Base-by-base conservation (phyloP, 371 early-diverging fungal genomes). In the Mucor plumbeus region DNA sequence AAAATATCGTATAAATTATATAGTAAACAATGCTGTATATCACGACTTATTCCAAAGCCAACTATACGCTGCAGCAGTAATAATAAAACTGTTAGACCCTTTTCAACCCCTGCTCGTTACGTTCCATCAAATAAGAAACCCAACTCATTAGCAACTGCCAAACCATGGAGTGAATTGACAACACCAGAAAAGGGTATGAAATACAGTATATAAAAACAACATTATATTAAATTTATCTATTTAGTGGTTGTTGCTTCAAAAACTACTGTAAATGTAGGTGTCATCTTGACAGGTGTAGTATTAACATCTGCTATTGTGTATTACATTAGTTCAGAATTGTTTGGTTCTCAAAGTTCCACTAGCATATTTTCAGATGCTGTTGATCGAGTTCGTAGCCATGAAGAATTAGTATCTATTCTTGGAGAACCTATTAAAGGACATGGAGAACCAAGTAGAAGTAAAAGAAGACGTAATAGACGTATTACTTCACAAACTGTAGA, bases 401-500 rank as follows among this genome's bases (percentile, higher is more conserved):
- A 75, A 31, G 71, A 76, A 61, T 63, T 74, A 15, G 59, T 62
- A 1, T 9, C 47, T 21, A 33, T 74, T 21, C 17, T 74, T 5
- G 74, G 74, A 7, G 68, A 70, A 15, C 83, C 85, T 33, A 78
- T 85, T 33, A 80, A 74, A 60, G 80, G 77, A 8, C 75, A 81
- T 53, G 85, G 85, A 3, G 82, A 82, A 41, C 76, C 84, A 5
- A 80, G 82, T 14, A 60, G 77, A 59, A 81, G 75, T 58, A 75
- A 70, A 50, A 69, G 78, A 60, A 76, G 83, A 60, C 68, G 85
- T 55, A 85, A 85, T 61, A 70, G 85, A 65, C 58, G 72, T n/a
- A 72, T 78, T 15, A 39, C 48, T 17, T 75, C 83, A 1, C 85
- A 81, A 68, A 69, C 79, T 10, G 75, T 78, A 9, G 71, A 81